These are phyloP conservation scores for Metschnikowia dekortorum DNA, from an alignment of 805 yeast genomes.

Conservation along the genomic window DNA sequence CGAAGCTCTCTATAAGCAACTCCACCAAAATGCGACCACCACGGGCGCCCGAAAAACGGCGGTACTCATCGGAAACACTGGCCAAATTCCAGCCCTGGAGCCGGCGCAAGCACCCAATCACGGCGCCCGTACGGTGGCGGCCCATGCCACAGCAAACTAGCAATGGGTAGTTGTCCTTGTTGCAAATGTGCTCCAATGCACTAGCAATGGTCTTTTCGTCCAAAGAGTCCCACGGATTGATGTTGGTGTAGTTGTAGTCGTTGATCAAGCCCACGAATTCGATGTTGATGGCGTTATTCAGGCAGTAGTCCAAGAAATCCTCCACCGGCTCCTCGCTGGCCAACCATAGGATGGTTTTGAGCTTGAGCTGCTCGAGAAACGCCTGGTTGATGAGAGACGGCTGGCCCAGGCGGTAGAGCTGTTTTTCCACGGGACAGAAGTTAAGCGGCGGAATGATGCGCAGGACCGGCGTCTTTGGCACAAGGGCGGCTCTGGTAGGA, in stretches of 20 bases:
- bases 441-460: constrained; percentile 90
- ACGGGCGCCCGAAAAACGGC: constrained; percentile 87
- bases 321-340: constrained; percentile 96
- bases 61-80: constrained; percentile 82
- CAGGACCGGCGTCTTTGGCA: constrained; percentile 51
- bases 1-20: constrained; percentile 67
- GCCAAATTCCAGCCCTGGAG: constrained; percentile 98
- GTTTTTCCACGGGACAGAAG: constrained; percentile 90
- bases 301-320: constrained; percentile 76
- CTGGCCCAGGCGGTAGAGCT: constrained; percentile 86
- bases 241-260: constrained; percentile 50
- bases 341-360: constrained; percentile 85
- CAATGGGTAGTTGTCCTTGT: constrained; percentile 74
- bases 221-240: constrained; percentile 94
- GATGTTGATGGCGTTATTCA: constrained; percentile 62
- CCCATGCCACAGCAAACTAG: constrained; percentile 98
- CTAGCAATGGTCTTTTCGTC: constrained; percentile 76
- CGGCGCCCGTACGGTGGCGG: constrained; percentile 94
- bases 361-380: constrained; percentile 66
- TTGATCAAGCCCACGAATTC: constrained; percentile 81
- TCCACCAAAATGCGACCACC: constrained; percentile 94
- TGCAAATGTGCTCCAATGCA: constrained; percentile 72
- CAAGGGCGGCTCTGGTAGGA: constrained; percentile 6
- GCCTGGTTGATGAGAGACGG: constrained; percentile 92
- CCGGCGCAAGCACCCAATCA: constrained; percentile 86